A percentile compares a stretch with the other conserved stretches of the same genome.
phyloP scores from a whole-genome alignment of 2,329 filamentous ascomycete genomes.

The Colletotrichum sp. region DNA sequence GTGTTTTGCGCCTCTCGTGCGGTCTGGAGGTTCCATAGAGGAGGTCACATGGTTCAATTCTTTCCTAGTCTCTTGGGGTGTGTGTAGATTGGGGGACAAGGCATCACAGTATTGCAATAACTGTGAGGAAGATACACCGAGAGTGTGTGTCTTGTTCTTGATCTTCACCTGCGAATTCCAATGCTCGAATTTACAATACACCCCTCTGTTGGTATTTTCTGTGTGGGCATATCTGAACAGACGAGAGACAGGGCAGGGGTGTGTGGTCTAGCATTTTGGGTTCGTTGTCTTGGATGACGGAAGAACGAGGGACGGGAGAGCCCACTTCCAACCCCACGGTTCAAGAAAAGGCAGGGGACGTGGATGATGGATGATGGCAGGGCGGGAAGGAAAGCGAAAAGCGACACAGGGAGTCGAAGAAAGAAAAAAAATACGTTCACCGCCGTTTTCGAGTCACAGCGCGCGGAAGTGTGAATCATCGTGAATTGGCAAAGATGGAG shows the following conservation, averaged over 20 bases:
- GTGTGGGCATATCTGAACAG: neutral
- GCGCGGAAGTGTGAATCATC: slow-evolving; percentile 9
- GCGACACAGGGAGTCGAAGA: neutral
- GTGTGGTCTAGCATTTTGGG: neutral
- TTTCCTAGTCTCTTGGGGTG: neutral
- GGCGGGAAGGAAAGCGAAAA: neutral
- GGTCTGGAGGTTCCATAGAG: neutral
- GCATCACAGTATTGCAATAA: slow-evolving; percentile 9
- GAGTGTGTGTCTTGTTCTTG: neutral
- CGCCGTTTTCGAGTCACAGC: slow-evolving; percentile 19
- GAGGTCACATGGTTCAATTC: neutral
- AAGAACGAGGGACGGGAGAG: neutral
- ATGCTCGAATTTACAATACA: neutral
- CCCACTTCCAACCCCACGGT: slow-evolving; percentile 2
- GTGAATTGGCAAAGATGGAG: slow-evolving; percentile 16
- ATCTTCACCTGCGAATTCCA: neutral
- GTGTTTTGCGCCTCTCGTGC: neutral
- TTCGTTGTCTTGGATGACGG: slow-evolving; percentile 15
- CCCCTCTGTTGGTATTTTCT: neutral
- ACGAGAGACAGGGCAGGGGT: neutral
- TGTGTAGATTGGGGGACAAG: neutral
- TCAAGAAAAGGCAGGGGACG: neutral
- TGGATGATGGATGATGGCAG: neutral
- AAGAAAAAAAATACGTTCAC: neutral
- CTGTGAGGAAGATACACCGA: slow-evolving; percentile 1